phyloP scores from a whole-genome alignment of 176 grass and related monocot species.

The Rhynchospora pubera region DNA sequence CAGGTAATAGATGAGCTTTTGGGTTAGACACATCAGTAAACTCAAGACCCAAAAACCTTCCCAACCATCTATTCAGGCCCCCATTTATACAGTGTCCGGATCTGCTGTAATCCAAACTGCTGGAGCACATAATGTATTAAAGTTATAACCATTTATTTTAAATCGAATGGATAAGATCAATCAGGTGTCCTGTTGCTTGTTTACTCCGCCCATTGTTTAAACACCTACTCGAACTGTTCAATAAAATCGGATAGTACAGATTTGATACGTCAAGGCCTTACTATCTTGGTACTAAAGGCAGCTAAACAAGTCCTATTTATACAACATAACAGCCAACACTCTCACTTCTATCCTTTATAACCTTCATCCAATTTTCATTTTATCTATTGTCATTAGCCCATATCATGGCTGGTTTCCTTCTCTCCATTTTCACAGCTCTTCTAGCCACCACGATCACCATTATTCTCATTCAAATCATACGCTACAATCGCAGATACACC shows the following conservation, averaged over 20 bases:
- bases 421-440: not conserved
- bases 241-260: not conserved
- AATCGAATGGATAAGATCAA: not conserved
- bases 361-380: not conserved
- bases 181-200: not conserved
- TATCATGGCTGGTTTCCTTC: slow-evolving; percentile 1
- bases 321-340: not conserved
- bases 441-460: slow-evolving; percentile 3
- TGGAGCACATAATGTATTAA: not conserved
- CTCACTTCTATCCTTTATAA: not conserved
- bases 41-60: not conserved
- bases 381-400: not conserved
- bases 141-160: not conserved
- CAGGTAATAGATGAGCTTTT: slow-evolving; percentile 13
- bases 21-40: not conserved
- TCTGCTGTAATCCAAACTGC: no score
- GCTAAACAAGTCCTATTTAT: not conserved
- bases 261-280: not conserved
- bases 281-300: not conserved
- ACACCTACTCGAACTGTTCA: not conserved
- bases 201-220: not conserved
- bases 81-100: not conserved
- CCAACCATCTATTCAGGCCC: slow-evolving; percentile 10
- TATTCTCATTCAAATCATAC: slow-evolving; percentile 13
- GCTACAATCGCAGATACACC: slow-evolving; percentile 20